Base-by-base conservation (phyloP, 495 filamentous ascomycete genomes). In the Podospora didyma region DNA sequence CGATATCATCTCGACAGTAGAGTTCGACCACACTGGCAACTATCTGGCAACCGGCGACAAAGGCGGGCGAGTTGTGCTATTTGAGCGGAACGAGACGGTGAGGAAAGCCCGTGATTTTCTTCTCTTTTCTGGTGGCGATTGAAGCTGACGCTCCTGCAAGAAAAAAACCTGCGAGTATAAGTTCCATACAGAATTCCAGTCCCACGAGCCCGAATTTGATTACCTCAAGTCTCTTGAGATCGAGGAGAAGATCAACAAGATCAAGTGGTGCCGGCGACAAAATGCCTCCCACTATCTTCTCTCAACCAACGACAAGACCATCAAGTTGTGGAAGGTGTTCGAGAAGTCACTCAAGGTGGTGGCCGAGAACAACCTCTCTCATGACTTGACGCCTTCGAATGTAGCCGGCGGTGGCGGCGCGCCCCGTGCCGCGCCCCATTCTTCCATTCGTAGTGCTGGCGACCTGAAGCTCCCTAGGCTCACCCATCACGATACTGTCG, bases 91-190 rank as follows among this genome's bases (percentile, higher is more conserved):
- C 64, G 95, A 98, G 73, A 96, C 92, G 70, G 93, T 95, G 77
- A 74, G 86, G 76, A 42, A 44, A 51, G n/a, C 7, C 51, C 17
- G 22, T 44, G 3, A 5, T 5, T 16, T 17, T 34, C 16, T 28
- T 12, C 22, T 20, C 31, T 28, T 16, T 10, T 28, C 20, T 24
- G 6, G n/a, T 12, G 9, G 9, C 21, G 21, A 41, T 12, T 17
- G 21, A 21, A 16, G 39, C 48, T 62, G 55, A 47, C 49, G 39
- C 47, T 58, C 62, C 62, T 62, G 51, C 68, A 97, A n/a, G 93
- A 97, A 97, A 86, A 98, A 97, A 87, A 97, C 94, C 14, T 98
- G 94, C 82, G 94, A 98, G 74, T 98, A 98, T 82, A 98, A 98
- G 73, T 98, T 98, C 74, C 94, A 98, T 71, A 98, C 94, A 66